Base-by-base conservation (phyloP, 805 yeast genomes). In the Candida schatavii region DNA sequence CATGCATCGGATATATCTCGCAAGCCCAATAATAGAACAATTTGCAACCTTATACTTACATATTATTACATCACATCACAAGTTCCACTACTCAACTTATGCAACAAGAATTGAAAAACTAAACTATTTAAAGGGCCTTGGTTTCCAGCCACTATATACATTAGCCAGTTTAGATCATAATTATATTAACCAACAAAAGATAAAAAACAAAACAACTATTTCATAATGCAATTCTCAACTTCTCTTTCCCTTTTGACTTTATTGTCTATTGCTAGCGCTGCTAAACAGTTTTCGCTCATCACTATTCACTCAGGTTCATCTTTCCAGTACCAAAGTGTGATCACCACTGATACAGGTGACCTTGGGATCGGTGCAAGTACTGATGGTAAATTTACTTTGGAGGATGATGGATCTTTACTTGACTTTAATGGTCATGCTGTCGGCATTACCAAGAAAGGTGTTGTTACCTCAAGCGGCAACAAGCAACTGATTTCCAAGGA, bases 221-320 rank as follows among this genome's bases (percentile, higher is more conserved):
- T n/a, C 33, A 34, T 3, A 25, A 36, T 36, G 39, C 18, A 36
- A 17, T 22, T 36, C 14, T 25, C 39, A 3, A 14, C 39, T 3
- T 43, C 56, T 26, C 42, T 57, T 23, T 50, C 59, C 6, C 41
- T 52, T 30, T 43, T 55, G 36, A 41, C 59, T 27, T 28, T 58
- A 19, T 47, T 51, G 41, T 49, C 62, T 42, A 41, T 56, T 29
- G 63, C 61, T 23, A 40, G 52, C 21, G 59, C 64, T 15, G 59
- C 55, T 9, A 48, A 46, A 39, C 40, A 50, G 15, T 49, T 60
- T 41, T 36, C 45, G 20, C 46, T 55, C 14, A 39, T 56, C 23
- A 43, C 54, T 26, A 55, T 59, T 27, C 51, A 54, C 33, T 59
- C 64, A 6, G 66, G 62, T 9, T 49, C 62, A 7, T 40, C 34